Base-by-base conservation (phyloP, 2,329 filamentous ascomycete species). In the Arthroderma uncinatum region DNA sequence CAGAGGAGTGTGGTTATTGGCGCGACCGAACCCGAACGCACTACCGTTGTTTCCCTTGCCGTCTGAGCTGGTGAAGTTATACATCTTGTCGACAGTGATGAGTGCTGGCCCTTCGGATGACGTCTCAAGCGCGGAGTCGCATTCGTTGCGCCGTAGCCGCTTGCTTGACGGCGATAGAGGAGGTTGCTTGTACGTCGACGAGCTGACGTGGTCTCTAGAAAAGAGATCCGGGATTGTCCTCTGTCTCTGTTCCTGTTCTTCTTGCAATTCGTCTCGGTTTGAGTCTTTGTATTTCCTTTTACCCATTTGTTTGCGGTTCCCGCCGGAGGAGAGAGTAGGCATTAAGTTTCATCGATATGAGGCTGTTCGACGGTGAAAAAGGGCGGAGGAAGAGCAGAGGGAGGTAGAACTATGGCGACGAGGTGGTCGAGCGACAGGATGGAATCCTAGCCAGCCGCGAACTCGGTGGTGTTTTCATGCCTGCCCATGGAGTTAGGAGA, bases 61-160 rank as follows among this genome's bases (percentile, higher is more conserved):
- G 42, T 68, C 67, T 63, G 64, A 71, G 58, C 47, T 72, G 56
- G 71, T 68, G 67, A 80, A 80, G 59, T 70, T 76, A 64, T 81
- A 81, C 79, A 82, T 82, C 61, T 74, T 77, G 60, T 74, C 73
- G 50, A 68, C 67, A 66, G 66, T 58, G 64, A 69, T 63, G 16
- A 25, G 47, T 10, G 23, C 47, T 33, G 23, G 7, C 25, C 25
- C 47, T 50, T 50, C 25, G 25, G 47, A 33, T 14, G 28, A 19
- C 6, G 47, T 19, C 14, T 50, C 25, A 7, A 28, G 14, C 12
- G 6, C 47, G 16, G 53, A 36, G 25, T 30, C 21, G 37, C 42
- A 21, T 59, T 57, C n/a, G 54, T 28, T 40, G 56, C 54, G 52
- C 44, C 55, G 57, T 23, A 65, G 64, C 50, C 75, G 74, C 62